A percentile compares a stretch with the other conserved stretches of the same genome.
Conservation (phyloP, 352 stramenopile genomes). For the Phytopythium delawarense region DNA sequence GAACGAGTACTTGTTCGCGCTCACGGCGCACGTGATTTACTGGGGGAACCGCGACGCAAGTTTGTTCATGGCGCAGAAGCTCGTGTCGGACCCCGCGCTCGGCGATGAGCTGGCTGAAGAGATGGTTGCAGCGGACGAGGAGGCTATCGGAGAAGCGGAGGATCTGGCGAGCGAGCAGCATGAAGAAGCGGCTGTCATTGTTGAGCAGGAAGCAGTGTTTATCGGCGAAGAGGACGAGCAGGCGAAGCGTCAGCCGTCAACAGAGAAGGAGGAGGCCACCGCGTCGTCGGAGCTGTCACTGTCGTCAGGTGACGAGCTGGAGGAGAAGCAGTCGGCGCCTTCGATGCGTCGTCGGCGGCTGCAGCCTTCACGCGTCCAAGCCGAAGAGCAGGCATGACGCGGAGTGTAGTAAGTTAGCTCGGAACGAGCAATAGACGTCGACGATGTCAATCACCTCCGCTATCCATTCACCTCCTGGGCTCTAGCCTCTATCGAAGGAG, state of each 20-base stretch:
- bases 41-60: constrained; percentile 90
- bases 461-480: too few relatives aligned
- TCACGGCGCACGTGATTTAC: constrained; percentile 91
- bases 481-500: too few relatives aligned
- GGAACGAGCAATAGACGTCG: too few relatives aligned
- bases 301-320: constrained; percentile 18
- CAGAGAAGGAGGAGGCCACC: constrained; percentile 29
- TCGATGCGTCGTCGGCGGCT: constrained; percentile 9
- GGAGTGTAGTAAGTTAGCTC: neutral
- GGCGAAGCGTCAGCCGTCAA: neutral
- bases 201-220: constrained; percentile 2
- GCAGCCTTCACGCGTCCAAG: neutral
- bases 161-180: constrained; percentile 10
- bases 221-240: neutral
- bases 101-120: constrained; percentile 16
- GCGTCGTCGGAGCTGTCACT: constrained; percentile 34
- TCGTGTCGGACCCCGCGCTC: constrained; percentile 68
- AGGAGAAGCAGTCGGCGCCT: constrained; percentile 8
- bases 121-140: constrained; percentile 6
- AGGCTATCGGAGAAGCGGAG: constrained; percentile 1
- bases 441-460: too few relatives aligned
- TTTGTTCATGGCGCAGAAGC: constrained; percentile 89
- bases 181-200: neutral
- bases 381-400: neutral
- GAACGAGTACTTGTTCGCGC: constrained; percentile 92